Percentiles rank a stretch among this genome's conserved stretches.
Evolutionary conservation across 2,329 filamentous ascomycete species (phyloP).

Genomic region (Immersiporthe knoxdaviesiana): DNA sequence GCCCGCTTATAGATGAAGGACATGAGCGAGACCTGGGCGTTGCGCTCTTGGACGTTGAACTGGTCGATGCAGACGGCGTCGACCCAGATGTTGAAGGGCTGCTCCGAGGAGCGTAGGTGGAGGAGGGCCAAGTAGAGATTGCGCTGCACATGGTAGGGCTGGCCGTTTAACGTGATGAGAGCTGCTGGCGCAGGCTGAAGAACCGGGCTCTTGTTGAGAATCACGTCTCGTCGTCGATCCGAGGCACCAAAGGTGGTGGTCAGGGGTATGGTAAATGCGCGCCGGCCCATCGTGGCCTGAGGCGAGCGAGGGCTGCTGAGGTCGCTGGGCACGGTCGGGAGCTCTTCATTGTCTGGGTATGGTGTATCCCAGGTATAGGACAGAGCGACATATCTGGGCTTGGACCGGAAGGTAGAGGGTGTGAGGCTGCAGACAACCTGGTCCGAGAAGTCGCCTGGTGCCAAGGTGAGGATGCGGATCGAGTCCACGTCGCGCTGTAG

Average conservation of each 20-base stretch:
- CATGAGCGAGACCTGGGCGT: slow-evolving; percentile 4
- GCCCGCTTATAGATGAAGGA: slow-evolving; percentile 8
- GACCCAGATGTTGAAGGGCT: background rate
- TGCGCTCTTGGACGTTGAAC: background rate
- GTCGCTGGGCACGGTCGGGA: background rate
- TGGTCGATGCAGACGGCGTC: slow-evolving; percentile 8
- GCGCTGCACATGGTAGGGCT: background rate
- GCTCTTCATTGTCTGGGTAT: background rate
- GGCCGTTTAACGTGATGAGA: background rate
- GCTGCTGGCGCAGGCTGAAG: background rate
- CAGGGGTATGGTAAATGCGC: background rate
- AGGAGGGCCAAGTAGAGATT: background rate
- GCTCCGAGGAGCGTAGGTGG: background rate
- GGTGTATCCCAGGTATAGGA: background rate
- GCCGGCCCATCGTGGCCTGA: background rate
- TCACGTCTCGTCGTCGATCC: background rate
- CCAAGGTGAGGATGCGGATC: slow-evolving; percentile 4
- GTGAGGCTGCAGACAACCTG: background rate
- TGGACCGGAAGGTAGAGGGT: background rate
- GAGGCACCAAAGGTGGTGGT: background rate
- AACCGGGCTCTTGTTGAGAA: background rate
- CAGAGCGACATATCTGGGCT: background rate
- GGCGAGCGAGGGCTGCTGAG: background rate
- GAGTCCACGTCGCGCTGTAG: background rate
- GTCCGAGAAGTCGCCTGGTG: background rate